Base-by-base conservation (phyloP, 2,329 filamentous ascomycete genomes). In the Gnomoniopsis smithogilvyi region DNA sequence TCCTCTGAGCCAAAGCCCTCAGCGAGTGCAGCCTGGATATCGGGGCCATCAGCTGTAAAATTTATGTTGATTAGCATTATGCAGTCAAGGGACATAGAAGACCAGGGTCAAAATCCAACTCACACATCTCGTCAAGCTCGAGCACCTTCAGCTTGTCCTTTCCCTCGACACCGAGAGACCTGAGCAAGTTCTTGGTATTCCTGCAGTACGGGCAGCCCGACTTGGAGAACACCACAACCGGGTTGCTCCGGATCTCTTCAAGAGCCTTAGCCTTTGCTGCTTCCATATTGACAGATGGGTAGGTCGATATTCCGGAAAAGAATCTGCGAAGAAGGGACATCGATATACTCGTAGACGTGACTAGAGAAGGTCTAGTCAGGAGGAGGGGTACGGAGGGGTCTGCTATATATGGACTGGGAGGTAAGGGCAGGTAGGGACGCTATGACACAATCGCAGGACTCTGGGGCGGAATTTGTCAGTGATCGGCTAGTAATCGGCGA, bases 201-300 rank as follows among this genome's bases (percentile, higher is more conserved):
- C 78, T 82, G 83, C 94, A 98, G 84, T 96, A 96, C 14, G 93
- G 92, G 84, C 95, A 99, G 80, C 92, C 96, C 17, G 89, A 91
- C 81, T 99, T 99, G 77, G 89, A 93, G 84, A 99, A 99, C 73
- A 99, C 91, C 69, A 95, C 88, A 74, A 96, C 92, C 68, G 86
- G 78, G 79, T 96, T 95, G 71, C 93, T 87, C 76, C 95, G 86
- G 75, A 98, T 96, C 78, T 97, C 70, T 80, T 75, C 76, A 96
- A 86, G 63, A 90, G 91, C 77, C n/a, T 96, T 96, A 64, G 84
- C 81, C 78, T 90, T 91, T 70, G 91, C 90, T 72, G 89, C 85
- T 70, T 91, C 87, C 90, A 96, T 96, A 69, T 78, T 84, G 77
- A 84, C 80, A 67, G 89, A 80, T 74, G 82, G 79, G 72, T 78